Evolutionary conservation across 73 alveolate genomes (phyloP).

Genomic region (Uronychia setigera): DNA sequence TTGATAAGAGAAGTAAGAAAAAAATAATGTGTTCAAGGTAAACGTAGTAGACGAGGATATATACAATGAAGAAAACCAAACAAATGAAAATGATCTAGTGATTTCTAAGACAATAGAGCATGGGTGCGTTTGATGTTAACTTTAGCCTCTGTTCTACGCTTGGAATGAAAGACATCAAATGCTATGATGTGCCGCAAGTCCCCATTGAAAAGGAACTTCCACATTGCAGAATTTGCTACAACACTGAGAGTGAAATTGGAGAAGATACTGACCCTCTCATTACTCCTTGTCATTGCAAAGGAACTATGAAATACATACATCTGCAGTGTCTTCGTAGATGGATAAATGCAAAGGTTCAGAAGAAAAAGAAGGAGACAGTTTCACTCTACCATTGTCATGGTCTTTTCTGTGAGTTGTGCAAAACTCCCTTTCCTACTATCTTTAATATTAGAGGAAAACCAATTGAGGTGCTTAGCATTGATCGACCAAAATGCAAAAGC

Average conservation of each 20-base stretch:
- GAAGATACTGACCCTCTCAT: constrained; percentile 44
- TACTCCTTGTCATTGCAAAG: constrained; percentile 88
- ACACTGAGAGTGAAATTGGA: constrained; percentile 51
- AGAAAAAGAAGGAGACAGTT: constrained; percentile 35
- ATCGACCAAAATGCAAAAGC: neutral
- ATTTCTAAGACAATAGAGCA: too few relatives aligned
- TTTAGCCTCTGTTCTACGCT: too few relatives aligned
- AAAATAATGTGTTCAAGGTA: neutral
- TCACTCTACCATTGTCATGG: constrained; percentile 51
- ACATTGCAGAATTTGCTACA: constrained; percentile 61
- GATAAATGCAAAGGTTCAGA: constrained; percentile 15
- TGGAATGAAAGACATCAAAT: neutral
- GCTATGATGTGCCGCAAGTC: neutral
- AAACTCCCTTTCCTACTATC: neutral
- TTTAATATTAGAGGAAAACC: neutral
- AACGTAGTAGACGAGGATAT: neutral
- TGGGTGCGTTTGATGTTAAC: too few relatives aligned
- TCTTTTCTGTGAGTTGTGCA: constrained; percentile 68
- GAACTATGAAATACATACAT: constrained; percentile 89
- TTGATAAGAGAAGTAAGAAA: neutral
- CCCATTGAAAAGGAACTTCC: neutral
- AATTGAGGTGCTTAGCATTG: neutral
- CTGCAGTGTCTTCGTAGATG: constrained; percentile 52
- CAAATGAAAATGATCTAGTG: neutral
- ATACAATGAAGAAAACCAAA: neutral